These are phyloP conservation scores for Stromatinia cepivora DNA, from an alignment of 2,329 filamentous ascomycete species.

Conservation along the genomic window DNA sequence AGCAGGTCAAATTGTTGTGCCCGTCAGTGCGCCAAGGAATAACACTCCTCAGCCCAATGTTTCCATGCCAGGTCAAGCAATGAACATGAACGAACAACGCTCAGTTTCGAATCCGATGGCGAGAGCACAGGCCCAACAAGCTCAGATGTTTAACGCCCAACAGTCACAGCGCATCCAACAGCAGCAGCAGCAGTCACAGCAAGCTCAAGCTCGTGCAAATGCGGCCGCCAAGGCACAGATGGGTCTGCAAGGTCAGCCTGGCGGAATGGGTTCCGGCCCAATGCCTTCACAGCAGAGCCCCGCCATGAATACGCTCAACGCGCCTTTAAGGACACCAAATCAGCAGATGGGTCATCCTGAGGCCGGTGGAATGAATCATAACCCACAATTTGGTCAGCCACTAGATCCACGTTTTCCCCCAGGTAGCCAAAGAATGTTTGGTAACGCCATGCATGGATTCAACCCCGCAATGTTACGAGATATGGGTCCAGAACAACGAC, in stretches of 20 bases:
- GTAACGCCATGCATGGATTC: slow-evolving; percentile 41
- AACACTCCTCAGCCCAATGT: slow-evolving; percentile 39
- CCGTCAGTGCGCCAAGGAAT: slow-evolving; percentile 37
- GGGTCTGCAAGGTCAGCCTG: slow-evolving; percentile 53
- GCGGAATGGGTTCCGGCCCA: slow-evolving; percentile 50
- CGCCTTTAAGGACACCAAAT: slow-evolving; percentile 47
- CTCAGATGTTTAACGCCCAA: slow-evolving; percentile 38
- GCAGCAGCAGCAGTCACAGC: slow-evolving; percentile 33
- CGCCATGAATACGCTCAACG: slow-evolving; percentile 57
- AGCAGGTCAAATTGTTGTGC: slow-evolving; percentile 40
- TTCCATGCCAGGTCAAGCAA: slow-evolving; percentile 35
- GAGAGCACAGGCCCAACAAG: slow-evolving; percentile 38
- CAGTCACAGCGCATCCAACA: slow-evolving; percentile 38
- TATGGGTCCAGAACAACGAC: slow-evolving; percentile 51
- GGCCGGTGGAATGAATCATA: slow-evolving; percentile 46
- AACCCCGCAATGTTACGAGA: slow-evolving; percentile 45
- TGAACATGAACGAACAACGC: slow-evolving; percentile 37
- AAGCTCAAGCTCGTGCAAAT: slow-evolving; percentile 35
- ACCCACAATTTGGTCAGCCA: slow-evolving; percentile 51
- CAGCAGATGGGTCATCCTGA: slow-evolving; percentile 39
- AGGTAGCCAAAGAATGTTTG: slow-evolving; percentile 46
- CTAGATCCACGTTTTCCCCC: slow-evolving; percentile 57
- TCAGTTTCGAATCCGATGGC: slow-evolving; percentile 34
- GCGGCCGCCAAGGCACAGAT: slow-evolving; percentile 48
- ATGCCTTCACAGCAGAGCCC: slow-evolving; percentile 58